phyloP scores from a whole-genome alignment of 1,139 yeast genomes.

The Candida anutae region DNA sequence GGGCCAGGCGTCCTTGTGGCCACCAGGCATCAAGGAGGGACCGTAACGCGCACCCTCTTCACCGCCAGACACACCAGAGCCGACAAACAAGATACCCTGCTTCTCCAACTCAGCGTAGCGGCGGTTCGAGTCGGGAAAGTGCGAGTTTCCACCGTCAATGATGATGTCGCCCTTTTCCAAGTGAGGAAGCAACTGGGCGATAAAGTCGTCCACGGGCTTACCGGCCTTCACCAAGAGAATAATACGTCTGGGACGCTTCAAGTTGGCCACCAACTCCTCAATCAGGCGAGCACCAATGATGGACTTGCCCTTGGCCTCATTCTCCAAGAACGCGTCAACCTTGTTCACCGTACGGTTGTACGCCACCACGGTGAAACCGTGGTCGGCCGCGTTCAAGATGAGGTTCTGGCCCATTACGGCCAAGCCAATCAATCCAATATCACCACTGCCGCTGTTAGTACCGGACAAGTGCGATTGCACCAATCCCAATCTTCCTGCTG shows the following conservation, averaged over 20 bases:
- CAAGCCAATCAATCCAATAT: conserved; percentile 97
- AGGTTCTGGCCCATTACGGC: conserved; percentile 99
- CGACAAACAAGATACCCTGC: conserved; percentile 89
- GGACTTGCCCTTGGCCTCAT: conserved; percentile 91
- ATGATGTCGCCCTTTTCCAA: conserved; percentile 96
- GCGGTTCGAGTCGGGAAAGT: conserved; percentile 98
- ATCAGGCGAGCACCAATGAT: conserved; percentile 94
- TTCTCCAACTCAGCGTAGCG: conserved; percentile 83
- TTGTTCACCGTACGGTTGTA: conserved; percentile 95
- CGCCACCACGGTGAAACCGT: conserved; percentile 94
- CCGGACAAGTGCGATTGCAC: background rate
- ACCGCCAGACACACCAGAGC: conserved; percentile 99
- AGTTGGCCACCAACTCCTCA: conserved; percentile 77
- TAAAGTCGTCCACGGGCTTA: conserved; percentile 86
- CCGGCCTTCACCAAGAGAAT: conserved; percentile 96
- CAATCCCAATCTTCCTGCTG: background rate
- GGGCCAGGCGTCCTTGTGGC: conserved; percentile 97
- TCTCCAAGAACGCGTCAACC: conserved; percentile 86
- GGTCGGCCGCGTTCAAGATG: conserved; percentile 96
- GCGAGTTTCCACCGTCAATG: conserved; percentile 99
- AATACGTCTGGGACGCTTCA: conserved; percentile 96
- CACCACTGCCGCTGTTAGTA: conserved; percentile 55
- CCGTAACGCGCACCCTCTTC: conserved; percentile 99
- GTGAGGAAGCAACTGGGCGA: conserved; percentile 79
- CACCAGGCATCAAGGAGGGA: conserved; percentile 99